A percentile compares a stretch with the other conserved stretches of the same genome.
These are phyloP conservation scores for Triticum dicoccoides DNA, from an alignment of 176 grass and related monocot genomes.

Conservation along the genomic window DNA sequence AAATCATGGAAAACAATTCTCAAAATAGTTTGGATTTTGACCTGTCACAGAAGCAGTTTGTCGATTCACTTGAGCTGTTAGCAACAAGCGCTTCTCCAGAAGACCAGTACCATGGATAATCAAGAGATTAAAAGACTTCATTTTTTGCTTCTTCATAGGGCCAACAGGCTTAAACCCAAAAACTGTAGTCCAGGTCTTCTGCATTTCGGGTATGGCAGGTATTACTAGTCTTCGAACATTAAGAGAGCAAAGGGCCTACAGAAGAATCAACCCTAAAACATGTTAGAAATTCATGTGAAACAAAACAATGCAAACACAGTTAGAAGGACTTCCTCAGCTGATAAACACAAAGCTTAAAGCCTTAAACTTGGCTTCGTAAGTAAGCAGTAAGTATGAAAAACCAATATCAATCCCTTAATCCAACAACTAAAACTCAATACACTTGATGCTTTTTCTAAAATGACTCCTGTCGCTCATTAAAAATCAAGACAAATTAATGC, in stretches of 20 bases:
- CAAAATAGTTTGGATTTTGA: slow-evolving; percentile 21
- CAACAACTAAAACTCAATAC: slow-evolving; percentile 9
- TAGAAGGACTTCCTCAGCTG: neutral
- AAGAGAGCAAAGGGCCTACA: slow-evolving; percentile 71
- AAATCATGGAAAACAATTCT: slow-evolving; percentile 16
- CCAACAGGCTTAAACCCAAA: slow-evolving; percentile 84
- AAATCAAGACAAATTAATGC: slow-evolving; percentile 4
- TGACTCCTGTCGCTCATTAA: neutral
- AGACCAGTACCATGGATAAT: slow-evolving; percentile 80
- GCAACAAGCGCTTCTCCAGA: slow-evolving; percentile 65
- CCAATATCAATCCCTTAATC: neutral
- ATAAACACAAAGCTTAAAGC: slow-evolving; percentile 29
- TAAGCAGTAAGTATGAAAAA: slow-evolving; percentile 9
- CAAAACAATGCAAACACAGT: neutral
- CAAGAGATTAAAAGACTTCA: slow-evolving; percentile 65
- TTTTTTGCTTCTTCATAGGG: slow-evolving; percentile 51
- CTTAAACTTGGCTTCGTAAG: neutral
- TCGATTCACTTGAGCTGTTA: slow-evolving; percentile 33
- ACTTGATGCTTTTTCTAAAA: neutral
- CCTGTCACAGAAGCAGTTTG: slow-evolving; percentile 41
- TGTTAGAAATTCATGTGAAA: slow-evolving; percentile 21
- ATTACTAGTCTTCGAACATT: slow-evolving; percentile 76
- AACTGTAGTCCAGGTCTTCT: slow-evolving; percentile 79
- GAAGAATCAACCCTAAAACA: slow-evolving; percentile 38
- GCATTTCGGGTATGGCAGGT: slow-evolving; percentile 81